These are phyloP conservation scores for Pulveroboletus ravenelii DNA, from an alignment of 768 basidiomycete genomes.

Conservation along the genomic window DNA sequence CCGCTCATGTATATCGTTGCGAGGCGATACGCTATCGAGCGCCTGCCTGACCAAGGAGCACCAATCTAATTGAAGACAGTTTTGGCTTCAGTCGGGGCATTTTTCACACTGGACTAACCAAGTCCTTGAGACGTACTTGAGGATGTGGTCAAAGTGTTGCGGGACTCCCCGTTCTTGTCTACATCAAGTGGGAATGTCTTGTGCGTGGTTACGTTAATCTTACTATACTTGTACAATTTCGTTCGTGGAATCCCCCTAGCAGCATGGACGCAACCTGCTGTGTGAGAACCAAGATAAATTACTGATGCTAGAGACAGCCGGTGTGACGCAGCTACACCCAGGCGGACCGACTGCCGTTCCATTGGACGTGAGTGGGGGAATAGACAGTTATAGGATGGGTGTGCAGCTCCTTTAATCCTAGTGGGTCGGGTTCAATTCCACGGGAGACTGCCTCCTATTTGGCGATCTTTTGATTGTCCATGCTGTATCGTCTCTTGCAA, in stretches of 20 bases:
- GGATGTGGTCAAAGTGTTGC: not conserved
- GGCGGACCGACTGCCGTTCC: not conserved
- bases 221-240: not conserved
- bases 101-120: not conserved
- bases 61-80: slow-evolving; percentile 40
- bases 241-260: not conserved
- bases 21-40: slow-evolving; percentile 88
- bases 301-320: not conserved
- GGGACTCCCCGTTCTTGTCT: not conserved
- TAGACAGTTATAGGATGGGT: too few species aligned
- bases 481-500: too few species aligned
- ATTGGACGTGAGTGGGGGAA: not conserved
- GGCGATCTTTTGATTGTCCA: too few species aligned
- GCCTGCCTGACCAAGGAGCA: slow-evolving; percentile 90
- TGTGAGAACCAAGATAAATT: not conserved
- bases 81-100: not conserved
- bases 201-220: not conserved
- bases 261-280: not conserved
- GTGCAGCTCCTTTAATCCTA: too few species aligned
- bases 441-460: too few species aligned
- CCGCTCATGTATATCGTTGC: slow-evolving; percentile 97
- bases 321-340: not conserved
- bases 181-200: not conserved
- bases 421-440: too few species aligned
- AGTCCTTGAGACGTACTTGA: not conserved